Evolutionary conservation across 176 grass and related monocot species (phyloP).

Genomic region (Carex cristatella): DNA sequence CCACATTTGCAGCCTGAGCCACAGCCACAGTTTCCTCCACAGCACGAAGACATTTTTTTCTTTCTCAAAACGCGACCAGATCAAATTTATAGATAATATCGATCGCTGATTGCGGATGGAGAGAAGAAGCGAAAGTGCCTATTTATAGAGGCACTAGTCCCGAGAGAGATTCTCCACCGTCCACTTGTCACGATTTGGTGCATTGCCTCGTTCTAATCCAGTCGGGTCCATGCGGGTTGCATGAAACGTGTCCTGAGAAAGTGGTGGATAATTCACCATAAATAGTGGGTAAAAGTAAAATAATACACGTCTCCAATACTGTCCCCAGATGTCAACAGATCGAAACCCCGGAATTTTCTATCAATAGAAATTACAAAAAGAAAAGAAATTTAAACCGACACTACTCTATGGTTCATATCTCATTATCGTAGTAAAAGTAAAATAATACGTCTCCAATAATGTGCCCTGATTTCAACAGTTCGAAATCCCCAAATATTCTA

Average conservation of each 20-base stretch:
- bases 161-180: conserved; percentile 1
- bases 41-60: conserved; percentile 63
- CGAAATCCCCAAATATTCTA: background rate
- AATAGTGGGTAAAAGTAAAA: background rate
- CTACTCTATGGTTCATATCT: too few species aligned
- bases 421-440: background rate
- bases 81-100: background rate
- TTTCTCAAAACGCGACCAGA: background rate
- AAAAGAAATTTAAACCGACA: too few species aligned
- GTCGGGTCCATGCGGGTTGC: background rate
- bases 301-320: too few species aligned
- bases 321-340: too few species aligned
- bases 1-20: conserved; percentile 69
- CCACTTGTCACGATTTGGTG: conserved; percentile 10
- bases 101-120: background rate
- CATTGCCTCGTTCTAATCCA: background rate
- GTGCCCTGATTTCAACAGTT: background rate
- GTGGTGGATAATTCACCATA: conserved; percentile 2
- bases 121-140: background rate
- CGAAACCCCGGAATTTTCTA: too few species aligned
- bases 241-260: background rate
- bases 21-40: conserved; percentile 88
- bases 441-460: conserved; percentile 9
- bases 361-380: too few species aligned
- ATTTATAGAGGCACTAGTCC: conserved; percentile 15